A percentile compares a stretch with the other conserved stretches of the same genome.
Evolutionary conservation across 768 basidiomycete species (phyloP).

Genomic region (Suillus spraguei): DNA sequence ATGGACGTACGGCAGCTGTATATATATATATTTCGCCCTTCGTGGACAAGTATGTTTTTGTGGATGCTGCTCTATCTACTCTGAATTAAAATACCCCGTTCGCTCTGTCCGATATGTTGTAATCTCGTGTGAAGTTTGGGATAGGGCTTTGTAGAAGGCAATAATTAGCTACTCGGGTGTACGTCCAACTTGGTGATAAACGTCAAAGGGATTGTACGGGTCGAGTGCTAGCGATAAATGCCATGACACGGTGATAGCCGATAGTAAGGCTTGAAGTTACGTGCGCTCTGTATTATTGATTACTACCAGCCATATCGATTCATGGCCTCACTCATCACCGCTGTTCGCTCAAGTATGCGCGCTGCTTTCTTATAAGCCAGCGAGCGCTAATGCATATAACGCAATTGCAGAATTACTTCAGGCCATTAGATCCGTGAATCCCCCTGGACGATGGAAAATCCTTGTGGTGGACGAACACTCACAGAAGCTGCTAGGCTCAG

Average conservation of each 20-base stretch:
- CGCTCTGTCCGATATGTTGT: constrained; percentile 13
- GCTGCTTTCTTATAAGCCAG: background rate
- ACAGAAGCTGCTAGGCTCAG: constrained; percentile 78
- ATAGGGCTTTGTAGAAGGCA: background rate
- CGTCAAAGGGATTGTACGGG: background rate
- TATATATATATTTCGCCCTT: constrained; percentile 22
- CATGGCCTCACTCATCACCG: constrained; percentile 50
- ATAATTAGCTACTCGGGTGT: background rate
- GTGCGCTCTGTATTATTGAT: background rate
- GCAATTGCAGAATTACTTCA: constrained; percentile 74
- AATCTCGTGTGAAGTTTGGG: background rate
- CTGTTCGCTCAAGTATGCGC: constrained; percentile 48
- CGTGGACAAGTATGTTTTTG: constrained; percentile 19
- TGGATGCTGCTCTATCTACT: constrained; percentile 14
- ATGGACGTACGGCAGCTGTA: constrained; percentile 22
- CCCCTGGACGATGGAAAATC: constrained; percentile 93
- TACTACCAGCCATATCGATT: constrained; percentile 29
- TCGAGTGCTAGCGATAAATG: background rate
- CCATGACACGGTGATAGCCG: constrained; percentile 18
- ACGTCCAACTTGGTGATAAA: background rate
- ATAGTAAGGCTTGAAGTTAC: constrained; percentile 1
- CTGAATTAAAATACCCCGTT: constrained; percentile 2
- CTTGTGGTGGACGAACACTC: constrained; percentile 95
- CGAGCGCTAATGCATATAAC: constrained; percentile 6
- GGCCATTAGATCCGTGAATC: constrained; percentile 83